A percentile compares a stretch with the other conserved stretches of the same genome.
phyloP scores from a whole-genome alignment of 2,329 filamentous ascomycete genomes.

The Iodosphaeria phyllophila region DNA sequence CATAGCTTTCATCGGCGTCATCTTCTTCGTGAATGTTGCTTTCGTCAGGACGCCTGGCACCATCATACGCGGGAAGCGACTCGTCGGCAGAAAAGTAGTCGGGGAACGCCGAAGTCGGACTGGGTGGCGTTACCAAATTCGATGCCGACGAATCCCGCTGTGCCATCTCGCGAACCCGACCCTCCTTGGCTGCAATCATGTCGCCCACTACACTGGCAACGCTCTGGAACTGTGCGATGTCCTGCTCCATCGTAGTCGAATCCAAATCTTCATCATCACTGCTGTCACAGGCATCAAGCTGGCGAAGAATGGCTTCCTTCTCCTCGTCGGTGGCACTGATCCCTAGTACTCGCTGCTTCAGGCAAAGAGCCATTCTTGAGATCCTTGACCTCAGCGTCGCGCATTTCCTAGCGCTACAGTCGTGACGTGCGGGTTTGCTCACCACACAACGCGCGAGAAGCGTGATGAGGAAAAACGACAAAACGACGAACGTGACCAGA shows the following conservation, averaged over 20 bases:
- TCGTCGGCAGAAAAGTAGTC: conserved; percentile 2
- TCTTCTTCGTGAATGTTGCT: too few relatives aligned
- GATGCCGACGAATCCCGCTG: neutral
- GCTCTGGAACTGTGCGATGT: conserved; percentile 3
- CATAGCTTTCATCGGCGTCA: neutral
- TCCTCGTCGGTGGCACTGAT: conserved; percentile 14
- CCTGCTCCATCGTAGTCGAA: conserved; percentile 4
- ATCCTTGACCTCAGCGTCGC: conserved; percentile 10
- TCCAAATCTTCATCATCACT: conserved; percentile 1
- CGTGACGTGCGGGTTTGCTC: conserved; percentile 2
- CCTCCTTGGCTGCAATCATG: conserved; percentile 1
- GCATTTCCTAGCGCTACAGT: conserved; percentile 3
- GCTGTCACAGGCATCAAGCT: conserved; percentile 4
- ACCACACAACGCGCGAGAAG: neutral
- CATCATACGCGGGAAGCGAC: conserved; percentile 2
- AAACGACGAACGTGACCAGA: conserved; percentile 1
- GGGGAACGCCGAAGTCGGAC: conserved; percentile 2
- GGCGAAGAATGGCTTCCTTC: conserved; percentile 16
- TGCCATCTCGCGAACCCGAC: neutral
- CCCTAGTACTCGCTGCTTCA: conserved; percentile 4
- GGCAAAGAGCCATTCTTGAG: conserved; percentile 10
- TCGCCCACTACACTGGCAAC: conserved; percentile 2
- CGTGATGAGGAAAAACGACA: neutral
- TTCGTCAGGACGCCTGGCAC: too few relatives aligned
- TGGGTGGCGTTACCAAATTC: neutral